Percentiles rank a stretch among this genome's conserved stretches.
Conservation (phyloP, 805 yeast species). For the Starmera pachycereana region DNA sequence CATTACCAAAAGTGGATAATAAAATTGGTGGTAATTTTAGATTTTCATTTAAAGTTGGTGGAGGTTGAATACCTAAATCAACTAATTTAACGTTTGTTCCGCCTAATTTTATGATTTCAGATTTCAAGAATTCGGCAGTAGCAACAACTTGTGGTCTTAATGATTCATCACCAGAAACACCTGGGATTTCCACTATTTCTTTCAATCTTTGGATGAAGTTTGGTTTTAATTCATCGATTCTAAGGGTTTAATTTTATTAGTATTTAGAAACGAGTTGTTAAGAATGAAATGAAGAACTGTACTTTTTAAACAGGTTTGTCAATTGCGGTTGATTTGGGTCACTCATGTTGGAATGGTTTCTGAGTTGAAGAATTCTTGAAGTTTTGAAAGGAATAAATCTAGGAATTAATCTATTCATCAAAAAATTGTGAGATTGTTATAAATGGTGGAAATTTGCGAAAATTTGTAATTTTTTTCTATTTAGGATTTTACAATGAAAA, state of each 20-base stretch:
- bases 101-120: conserved; percentile 62
- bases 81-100: conserved; percentile 74
- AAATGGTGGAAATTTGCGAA: too few species aligned
- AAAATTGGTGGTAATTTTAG: conserved; percentile 89
- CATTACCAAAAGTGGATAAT: conserved; percentile 78
- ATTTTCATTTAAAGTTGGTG: conserved; percentile 62
- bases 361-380: neutral
- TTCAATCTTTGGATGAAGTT: conserved; percentile 60
- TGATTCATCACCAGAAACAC: conserved; percentile 86
- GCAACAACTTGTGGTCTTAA: conserved; percentile 82
- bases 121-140: conserved; percentile 76
- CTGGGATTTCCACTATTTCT: conserved; percentile 87
- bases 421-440: too few species aligned
- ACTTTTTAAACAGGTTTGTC: conserved; percentile 8
- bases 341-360: neutral
- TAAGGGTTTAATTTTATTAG: conserved; percentile 22
- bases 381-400: too few species aligned
- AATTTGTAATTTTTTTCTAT: too few species aligned
- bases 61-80: conserved; percentile 84
- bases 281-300: conserved; percentile 1
- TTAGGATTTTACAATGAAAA: too few species aligned
- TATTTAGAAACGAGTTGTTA: neutral
- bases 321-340: conserved; percentile 3
- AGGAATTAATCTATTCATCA: too few species aligned
- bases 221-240: conserved; percentile 69